Percentiles rank a stretch among this genome's conserved stretches.
These are phyloP conservation scores for Trichoderma oligosporum DNA, from an alignment of 2,329 filamentous ascomycete species.

Conservation along the genomic window DNA sequence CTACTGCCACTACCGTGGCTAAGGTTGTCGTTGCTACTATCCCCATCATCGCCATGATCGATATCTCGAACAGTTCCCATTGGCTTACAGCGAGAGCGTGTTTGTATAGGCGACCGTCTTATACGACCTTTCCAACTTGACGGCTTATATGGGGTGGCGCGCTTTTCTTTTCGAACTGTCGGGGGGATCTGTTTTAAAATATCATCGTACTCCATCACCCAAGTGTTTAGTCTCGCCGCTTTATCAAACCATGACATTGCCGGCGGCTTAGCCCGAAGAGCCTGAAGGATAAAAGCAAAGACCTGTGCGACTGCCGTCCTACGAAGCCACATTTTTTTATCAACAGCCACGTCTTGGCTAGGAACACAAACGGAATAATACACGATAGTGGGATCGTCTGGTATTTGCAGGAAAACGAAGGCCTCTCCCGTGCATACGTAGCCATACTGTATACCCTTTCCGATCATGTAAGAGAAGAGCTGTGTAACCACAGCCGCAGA, in stretches of 20 bases:
- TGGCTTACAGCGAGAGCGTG: not conserved
- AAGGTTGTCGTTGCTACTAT: no score
- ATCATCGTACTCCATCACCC: slow-evolving; percentile 34
- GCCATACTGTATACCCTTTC: slow-evolving; percentile 34
- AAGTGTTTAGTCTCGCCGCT: slow-evolving; percentile 29
- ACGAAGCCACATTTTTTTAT: slow-evolving; percentile 31
- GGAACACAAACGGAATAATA: not conserved
- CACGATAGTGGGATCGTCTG: slow-evolving; percentile 27
- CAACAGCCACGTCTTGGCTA: not conserved
- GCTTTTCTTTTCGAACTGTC: slow-evolving; percentile 23
- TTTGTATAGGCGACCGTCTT: not conserved
- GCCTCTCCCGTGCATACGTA: slow-evolving; percentile 35
- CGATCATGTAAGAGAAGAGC: slow-evolving; percentile 39
- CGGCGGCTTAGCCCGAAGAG: slow-evolving; percentile 28
- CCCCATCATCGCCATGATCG: no score
- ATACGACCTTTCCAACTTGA: slow-evolving; percentile 27
- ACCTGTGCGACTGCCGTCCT: slow-evolving; percentile 37
- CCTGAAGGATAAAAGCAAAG: slow-evolving; percentile 37
- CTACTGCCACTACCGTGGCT: no score
- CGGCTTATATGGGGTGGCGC: slow-evolving; percentile 28
- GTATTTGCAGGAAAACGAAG: slow-evolving; percentile 36
- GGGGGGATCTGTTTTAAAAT: slow-evolving; percentile 27
- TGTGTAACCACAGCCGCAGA: slow-evolving; percentile 36
- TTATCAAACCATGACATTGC: slow-evolving; percentile 31
- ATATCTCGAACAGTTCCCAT: no score